Conservation (phyloP, 2,329 filamentous ascomycete species). For the Coniochaeta sp. region DNA sequence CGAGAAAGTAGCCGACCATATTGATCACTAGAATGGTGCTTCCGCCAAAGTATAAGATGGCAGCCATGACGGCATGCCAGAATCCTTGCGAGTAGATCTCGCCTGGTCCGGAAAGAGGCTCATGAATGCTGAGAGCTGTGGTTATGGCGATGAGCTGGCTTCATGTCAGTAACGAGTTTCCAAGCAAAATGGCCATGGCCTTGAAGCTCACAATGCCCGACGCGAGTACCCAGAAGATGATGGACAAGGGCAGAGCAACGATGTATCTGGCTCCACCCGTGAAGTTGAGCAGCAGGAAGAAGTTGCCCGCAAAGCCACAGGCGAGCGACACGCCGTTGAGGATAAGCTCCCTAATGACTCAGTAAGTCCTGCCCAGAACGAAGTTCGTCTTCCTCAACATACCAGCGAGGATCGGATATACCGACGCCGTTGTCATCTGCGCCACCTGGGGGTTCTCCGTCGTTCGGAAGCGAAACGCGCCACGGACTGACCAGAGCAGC, state of each 20-base stretch:
- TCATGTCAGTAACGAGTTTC: conserved; percentile 5
- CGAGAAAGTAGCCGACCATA: conserved; percentile 64
- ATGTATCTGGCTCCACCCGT: conserved; percentile 60
- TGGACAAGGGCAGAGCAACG: conserved; percentile 58
- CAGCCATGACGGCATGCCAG: conserved; percentile 78
- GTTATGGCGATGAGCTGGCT: conserved; percentile 49
- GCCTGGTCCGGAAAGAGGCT: conserved; percentile 17
- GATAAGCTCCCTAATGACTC: conserved; percentile 40
- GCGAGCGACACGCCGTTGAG: conserved; percentile 58
- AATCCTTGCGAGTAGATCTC: conserved; percentile 69
- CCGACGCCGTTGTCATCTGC: conserved; percentile 42
- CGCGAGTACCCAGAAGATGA: conserved; percentile 58
- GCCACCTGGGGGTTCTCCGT: conserved; percentile 33
- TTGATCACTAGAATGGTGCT: conserved; percentile 72
- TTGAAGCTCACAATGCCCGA: conserved; percentile 48
- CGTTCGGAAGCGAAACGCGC: conserved; percentile 41
- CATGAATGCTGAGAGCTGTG: conserved; percentile 47
- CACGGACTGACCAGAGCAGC: conserved; percentile 59
- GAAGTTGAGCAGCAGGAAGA: conserved; percentile 64
- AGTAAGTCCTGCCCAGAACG: background rate
- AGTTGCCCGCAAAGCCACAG: conserved; percentile 58
- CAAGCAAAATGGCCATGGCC: no score
- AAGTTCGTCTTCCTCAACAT: conserved; percentile 6
- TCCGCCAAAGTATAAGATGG: conserved; percentile 71
- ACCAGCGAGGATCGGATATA: conserved; percentile 56